Evolutionary conservation across 768 basidiomycete genomes (phyloP), one percentile per base, ranked within the genome.

Genomic region (Lentinula edodes): DNA sequence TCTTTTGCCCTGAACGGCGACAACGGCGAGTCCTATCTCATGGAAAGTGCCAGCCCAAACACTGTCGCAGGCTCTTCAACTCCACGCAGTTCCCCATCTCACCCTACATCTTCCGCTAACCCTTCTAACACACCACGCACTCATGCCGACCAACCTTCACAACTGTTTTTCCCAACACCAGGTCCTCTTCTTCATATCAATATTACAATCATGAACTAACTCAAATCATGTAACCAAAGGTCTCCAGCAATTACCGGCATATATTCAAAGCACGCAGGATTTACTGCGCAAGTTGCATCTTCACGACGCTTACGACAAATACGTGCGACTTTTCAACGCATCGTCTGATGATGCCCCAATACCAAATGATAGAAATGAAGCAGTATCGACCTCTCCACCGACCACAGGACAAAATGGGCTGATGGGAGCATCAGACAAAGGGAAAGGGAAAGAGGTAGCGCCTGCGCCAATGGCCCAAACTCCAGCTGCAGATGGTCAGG

Each of bases 181-280:
- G 73, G 80, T 77, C 39, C 54, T 70, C 63, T 62, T 20, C 42
- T 63, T 43, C 64, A 20, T 56, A 60, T 50, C 52, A 9, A 63
- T 36, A 55, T 62, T 23, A 16, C 28, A 50, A 35, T 13, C 18
- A 15, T 12, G 35, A 61, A 62, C 66, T 67, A 62, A 66, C 69
- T 55, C 32, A 39, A 12, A 12, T 55, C 28, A 34, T 46, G 45
- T 18, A 38, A 16, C 38, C 16, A 61, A 65, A 79, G 78, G 68
- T 10, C 74, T 69, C 9, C 73, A 61, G 13, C 53, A 73, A 65
- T 75, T 72, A 23, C 79, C 79, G 42, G 80, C 78, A 28, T 78
- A 82, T 71, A 81, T 93, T 56, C 72, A 80, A 43, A 90, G 90
- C 74, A 91, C 91, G 1, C 84, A 93, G 68, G 91, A 93, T 74